Conservation (phyloP, 495 filamentous ascomycete species). For the Mytilinidion resinicola region DNA sequence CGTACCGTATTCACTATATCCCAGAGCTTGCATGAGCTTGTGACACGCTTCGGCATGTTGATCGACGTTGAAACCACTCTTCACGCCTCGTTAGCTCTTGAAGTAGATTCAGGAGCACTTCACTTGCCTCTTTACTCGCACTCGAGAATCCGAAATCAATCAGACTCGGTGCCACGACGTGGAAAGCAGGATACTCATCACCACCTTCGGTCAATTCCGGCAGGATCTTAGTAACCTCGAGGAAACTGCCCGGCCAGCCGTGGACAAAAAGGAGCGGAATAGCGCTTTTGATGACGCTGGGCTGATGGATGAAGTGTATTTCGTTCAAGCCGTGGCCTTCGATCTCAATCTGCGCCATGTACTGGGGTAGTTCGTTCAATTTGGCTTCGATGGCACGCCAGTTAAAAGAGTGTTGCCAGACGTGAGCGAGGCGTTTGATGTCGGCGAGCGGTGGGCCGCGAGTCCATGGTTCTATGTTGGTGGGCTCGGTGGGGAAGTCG, state of each 20-base stretch:
- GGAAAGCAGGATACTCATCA: constrained; percentile 50
- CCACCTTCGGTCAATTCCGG: constrained; percentile 43
- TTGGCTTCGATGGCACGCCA: constrained; percentile 34
- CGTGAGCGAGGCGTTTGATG: constrained; percentile 44
- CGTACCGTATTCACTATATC: constrained; percentile 58
- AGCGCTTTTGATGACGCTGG: constrained; percentile 21
- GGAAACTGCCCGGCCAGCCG: constrained; percentile 59
- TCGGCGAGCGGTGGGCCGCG: constrained; percentile 47
- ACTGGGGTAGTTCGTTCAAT: constrained; percentile 38
- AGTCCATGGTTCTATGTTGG: constrained; percentile 34
- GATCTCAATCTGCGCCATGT: constrained; percentile 23
- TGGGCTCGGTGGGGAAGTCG: constrained; percentile 32
- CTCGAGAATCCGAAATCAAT: constrained; percentile 66
- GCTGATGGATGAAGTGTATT: constrained; percentile 38
- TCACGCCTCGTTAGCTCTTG: constrained; percentile 37
- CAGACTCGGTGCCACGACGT: constrained; percentile 63
- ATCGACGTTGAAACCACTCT: constrained; percentile 50
- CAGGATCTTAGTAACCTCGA: constrained; percentile 60
- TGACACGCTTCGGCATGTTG: constrained; percentile 59
- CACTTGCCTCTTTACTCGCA: too few relatives aligned
- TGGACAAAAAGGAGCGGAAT: constrained; percentile 37
- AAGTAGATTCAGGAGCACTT: too few relatives aligned
- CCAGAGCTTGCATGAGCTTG: constrained; percentile 60
- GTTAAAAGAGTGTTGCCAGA: constrained; percentile 44
- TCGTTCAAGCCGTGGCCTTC: constrained; percentile 35